Conservation (phyloP, 805 yeast species). For the Ogataea naganishii region DNA sequence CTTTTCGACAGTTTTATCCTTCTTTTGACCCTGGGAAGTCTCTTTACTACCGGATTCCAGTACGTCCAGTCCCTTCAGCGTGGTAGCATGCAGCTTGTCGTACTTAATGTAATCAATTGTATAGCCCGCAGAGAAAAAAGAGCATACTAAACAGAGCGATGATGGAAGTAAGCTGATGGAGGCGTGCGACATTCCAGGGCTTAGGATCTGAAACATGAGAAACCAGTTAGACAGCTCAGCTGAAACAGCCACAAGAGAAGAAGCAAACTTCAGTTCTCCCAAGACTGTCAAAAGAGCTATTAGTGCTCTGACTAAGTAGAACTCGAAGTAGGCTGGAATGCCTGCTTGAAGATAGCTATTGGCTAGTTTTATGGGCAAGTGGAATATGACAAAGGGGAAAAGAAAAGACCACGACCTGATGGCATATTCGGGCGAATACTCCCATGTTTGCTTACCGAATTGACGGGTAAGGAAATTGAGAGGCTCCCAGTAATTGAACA, state of each 20-base stretch:
- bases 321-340: slow-evolving; percentile 22
- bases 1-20: slow-evolving; percentile 9
- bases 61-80: slow-evolving; percentile 9
- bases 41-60: slow-evolving; percentile 8
- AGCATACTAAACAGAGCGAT: slow-evolving; percentile 56
- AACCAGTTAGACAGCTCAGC: slow-evolving; percentile 46
- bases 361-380: slow-evolving; percentile 14
- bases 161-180: slow-evolving; percentile 82
- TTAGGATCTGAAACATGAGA: slow-evolving; percentile 47
- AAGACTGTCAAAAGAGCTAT: slow-evolving; percentile 31
- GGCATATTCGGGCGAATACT: slow-evolving; percentile 83
- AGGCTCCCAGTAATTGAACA: slow-evolving; percentile 92
- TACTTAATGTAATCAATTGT: slow-evolving; percentile 26
- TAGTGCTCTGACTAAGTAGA: slow-evolving; percentile 44
- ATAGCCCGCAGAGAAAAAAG: slow-evolving; percentile 33
- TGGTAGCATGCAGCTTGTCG: slow-evolving; percentile 11
- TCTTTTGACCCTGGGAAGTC: slow-evolving; percentile 7
- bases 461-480: slow-evolving; percentile 67
- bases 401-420: slow-evolving; percentile 82
- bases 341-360: slow-evolving; percentile 7
- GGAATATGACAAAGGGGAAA: slow-evolving; percentile 31
- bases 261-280: slow-evolving; percentile 47
- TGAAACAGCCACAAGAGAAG: slow-evolving; percentile 29
- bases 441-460: slow-evolving; percentile 95
- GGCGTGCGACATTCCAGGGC: slow-evolving; percentile 87